Evolutionary conservation across 2,329 filamentous ascomycete genomes (phyloP).

Genomic region (Onygenales sp.): DNA sequence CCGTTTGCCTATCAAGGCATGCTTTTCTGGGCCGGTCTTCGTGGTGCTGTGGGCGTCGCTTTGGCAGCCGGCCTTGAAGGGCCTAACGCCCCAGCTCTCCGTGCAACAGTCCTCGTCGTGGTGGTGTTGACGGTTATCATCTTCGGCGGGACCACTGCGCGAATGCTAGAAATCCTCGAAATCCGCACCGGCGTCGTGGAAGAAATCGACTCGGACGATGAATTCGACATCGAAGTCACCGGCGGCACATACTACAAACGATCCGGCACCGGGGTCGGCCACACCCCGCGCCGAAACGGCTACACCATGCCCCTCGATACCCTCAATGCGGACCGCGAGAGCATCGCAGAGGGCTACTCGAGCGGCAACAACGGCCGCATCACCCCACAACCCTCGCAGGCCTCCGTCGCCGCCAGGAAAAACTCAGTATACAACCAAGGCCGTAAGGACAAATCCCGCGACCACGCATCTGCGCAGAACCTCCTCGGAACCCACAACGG

Average conservation of each 20-base stretch:
- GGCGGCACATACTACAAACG: constrained; percentile 72
- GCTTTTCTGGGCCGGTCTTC: constrained; percentile 98
- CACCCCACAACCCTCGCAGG: constrained; percentile 32
- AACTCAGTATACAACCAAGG: constrained; percentile 42
- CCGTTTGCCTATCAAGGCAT: constrained; percentile 97
- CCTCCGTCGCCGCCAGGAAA: constrained; percentile 38
- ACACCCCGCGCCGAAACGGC: constrained; percentile 56
- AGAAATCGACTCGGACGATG: constrained; percentile 93
- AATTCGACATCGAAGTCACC: constrained; percentile 87
- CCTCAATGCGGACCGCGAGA: constrained; percentile 32
- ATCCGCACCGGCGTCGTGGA: constrained; percentile 94
- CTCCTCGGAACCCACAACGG: constrained; percentile 35
- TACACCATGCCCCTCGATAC: constrained; percentile 48
- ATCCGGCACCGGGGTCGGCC: constrained; percentile 66
- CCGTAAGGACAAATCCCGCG: constrained; percentile 31
- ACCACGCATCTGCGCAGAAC: constrained; percentile 38
- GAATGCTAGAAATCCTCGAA: constrained; percentile 95
- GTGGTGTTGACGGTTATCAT: constrained; percentile 98
- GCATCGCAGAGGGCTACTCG: constrained; percentile 42
- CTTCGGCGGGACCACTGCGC: constrained; percentile 91
- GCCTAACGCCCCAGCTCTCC: constrained; percentile 69
- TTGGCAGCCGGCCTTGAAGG: constrained; percentile 81
- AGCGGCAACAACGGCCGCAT: constrained; percentile 47
- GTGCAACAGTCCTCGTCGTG: constrained; percentile 92
- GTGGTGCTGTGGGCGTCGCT: constrained; percentile 91